A percentile compares a stretch with the other conserved stretches of the same genome.
Conservation (phyloP, 345 rosid species). For the Aquilaria sinensis region DNA sequence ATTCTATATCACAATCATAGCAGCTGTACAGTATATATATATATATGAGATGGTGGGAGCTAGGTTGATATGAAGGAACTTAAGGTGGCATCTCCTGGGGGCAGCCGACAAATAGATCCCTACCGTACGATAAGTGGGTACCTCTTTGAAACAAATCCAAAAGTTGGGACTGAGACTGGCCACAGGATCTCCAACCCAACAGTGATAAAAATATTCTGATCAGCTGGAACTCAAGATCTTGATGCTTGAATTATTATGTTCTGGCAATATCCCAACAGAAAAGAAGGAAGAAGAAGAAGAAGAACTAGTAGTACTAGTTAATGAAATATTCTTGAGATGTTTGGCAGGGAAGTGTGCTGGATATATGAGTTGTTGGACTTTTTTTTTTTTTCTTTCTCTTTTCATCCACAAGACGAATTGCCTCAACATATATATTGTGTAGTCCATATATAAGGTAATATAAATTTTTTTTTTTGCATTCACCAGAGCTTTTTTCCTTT, state of each 20-base stretch:
- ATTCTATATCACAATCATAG: constrained; percentile 21
- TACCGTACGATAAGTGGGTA: constrained; percentile 23
- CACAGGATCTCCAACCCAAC: constrained; percentile 23
- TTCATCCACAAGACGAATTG: no score
- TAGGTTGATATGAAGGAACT: constrained; percentile 6
- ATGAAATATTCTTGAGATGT: no score
- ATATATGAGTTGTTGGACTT: no score
- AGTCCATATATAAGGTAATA: no score
- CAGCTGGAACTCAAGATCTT: constrained; percentile 8
- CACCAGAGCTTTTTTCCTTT: no score
- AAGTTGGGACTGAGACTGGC: constrained; percentile 9
- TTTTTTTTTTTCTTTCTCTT: no score
- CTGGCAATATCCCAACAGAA: no score
- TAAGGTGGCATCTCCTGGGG: constrained; percentile 26
- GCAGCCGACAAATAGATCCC: constrained; percentile 39
- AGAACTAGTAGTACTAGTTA: background rate
- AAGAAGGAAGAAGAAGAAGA: background rate
- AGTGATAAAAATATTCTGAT: background rate
- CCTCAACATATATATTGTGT: no score
- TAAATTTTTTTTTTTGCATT: no score
- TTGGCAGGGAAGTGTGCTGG: no score
- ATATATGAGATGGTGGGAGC: background rate
- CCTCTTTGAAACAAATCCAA: constrained; percentile 12
- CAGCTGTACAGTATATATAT: constrained; percentile 29
- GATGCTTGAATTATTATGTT: constrained; percentile 1